Conservation (phyloP, 2,329 filamentous ascomycete genomes). For the Alternaria atra region DNA sequence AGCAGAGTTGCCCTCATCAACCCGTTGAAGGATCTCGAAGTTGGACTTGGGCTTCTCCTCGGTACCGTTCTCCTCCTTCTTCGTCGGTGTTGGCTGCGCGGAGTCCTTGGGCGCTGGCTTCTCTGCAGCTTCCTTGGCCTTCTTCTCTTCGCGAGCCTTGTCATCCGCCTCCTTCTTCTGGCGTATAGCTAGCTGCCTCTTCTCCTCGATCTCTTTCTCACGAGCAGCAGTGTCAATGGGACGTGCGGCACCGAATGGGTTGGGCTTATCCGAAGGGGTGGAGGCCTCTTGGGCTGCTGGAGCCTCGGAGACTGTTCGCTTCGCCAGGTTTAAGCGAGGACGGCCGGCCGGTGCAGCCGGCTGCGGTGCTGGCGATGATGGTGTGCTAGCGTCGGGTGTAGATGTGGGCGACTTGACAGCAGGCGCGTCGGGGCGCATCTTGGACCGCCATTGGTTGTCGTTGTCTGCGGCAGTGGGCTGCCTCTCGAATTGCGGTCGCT, state of each 20-base stretch:
- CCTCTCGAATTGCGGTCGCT: slow-evolving; percentile 69
- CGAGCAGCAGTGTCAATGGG: slow-evolving; percentile 92
- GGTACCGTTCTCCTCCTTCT: slow-evolving; percentile 45
- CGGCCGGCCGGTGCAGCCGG: slow-evolving; percentile 69
- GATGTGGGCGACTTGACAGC: slow-evolving; percentile 69
- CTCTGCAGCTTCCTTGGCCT: slow-evolving; percentile 62
- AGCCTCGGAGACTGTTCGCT: slow-evolving; percentile 87
- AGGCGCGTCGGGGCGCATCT: slow-evolving; percentile 83
- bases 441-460: slow-evolving; percentile 91
- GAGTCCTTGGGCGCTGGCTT: slow-evolving; percentile 66
- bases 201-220: slow-evolving; percentile 91
- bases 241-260: slow-evolving; percentile 90
- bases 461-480: slow-evolving; percentile 87
- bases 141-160: slow-evolving; percentile 78
- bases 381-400: slow-evolving; percentile 77
- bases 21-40: slow-evolving; percentile 65
- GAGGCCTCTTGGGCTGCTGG: slow-evolving; percentile 57
- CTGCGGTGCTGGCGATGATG: slow-evolving; percentile 74
- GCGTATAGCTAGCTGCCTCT: slow-evolving; percentile 74
- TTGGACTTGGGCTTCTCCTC: slow-evolving; percentile 59
- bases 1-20: slow-evolving; percentile 47
- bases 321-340: slow-evolving; percentile 86
- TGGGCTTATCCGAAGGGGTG: slow-evolving; percentile 74
- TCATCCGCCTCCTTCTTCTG: slow-evolving; percentile 90
- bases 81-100: slow-evolving; percentile 42